Evolutionary conservation across 345 rosid genomes (phyloP).

Genomic region (Eucalyptus victrix): DNA sequence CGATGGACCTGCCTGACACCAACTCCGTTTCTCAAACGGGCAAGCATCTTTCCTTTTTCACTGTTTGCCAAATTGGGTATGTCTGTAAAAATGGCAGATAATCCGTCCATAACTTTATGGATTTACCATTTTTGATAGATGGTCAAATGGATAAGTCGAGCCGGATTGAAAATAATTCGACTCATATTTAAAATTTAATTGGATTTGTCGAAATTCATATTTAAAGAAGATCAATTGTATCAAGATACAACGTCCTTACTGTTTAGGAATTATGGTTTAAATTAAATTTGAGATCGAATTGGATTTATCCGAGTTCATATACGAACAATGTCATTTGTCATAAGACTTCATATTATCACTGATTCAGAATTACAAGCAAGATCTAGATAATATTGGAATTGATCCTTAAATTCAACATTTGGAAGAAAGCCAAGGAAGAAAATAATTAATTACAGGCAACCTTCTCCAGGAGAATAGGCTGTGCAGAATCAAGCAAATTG

Average conservation of each 20-base stretch:
- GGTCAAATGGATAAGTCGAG: no score
- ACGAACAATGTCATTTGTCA: neutral
- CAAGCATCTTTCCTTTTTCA: no score
- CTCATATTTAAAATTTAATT: no score
- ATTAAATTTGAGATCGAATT: neutral
- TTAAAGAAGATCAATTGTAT: rapidly evolving
- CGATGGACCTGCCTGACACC: no score
- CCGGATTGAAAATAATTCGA: no score
- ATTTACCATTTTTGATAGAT: no score
- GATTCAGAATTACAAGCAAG: neutral
- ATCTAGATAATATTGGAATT: neutral
- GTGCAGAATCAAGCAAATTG: neutral
- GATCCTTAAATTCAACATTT: neutral
- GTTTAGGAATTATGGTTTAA: rapidly evolving
- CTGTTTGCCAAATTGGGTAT: no score
- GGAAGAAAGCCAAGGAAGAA: neutral
- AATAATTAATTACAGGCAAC: neutral
- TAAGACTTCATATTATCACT: neutral
- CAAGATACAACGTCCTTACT: rapidly evolving
- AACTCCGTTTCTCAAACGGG: no score
- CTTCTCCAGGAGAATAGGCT: neutral
- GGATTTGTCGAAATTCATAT: rapidly evolving
- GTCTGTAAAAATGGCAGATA: no score
- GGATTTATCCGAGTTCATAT: neutral
- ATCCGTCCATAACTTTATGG: no score